Conservation (phyloP, 495 filamentous ascomycete genomes). For the Podospora pseudopauciseta region DNA sequence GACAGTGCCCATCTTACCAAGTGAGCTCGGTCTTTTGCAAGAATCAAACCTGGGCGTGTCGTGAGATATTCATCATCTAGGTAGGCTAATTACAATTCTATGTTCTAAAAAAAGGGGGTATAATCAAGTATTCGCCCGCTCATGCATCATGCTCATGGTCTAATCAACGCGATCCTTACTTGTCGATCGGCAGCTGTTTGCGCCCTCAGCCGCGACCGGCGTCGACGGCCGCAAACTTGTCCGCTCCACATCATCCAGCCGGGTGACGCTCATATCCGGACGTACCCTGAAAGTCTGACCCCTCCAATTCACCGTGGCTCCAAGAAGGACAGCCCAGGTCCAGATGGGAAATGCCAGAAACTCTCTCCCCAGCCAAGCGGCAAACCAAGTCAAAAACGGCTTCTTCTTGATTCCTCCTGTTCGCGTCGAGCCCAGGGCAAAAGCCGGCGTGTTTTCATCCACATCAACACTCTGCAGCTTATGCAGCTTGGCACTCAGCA, state of each 20-base stretch:
- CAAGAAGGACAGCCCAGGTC: slow-evolving; percentile 79
- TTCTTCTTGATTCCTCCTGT: slow-evolving; percentile 43
- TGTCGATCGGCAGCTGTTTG: slow-evolving; percentile 17
- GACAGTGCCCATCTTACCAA: too few species aligned
- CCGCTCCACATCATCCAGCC: slow-evolving; percentile 29
- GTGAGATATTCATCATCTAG: slow-evolving; percentile 3
- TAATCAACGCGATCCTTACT: slow-evolving; percentile 35
- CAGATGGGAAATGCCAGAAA: slow-evolving; percentile 80
- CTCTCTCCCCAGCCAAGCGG: slow-evolving; percentile 85
- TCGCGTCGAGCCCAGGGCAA: slow-evolving; percentile 53
- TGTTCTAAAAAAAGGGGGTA: slow-evolving; percentile 13
- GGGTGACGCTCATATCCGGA: slow-evolving; percentile 73
- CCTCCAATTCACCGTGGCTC: slow-evolving; percentile 80
- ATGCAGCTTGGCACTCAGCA: slow-evolving; percentile 70
- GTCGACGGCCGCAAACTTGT: neutral
- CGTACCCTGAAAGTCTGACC: slow-evolving; percentile 78
- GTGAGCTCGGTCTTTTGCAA: neutral
- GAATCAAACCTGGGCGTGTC: neutral
- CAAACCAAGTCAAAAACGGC: slow-evolving; percentile 65
- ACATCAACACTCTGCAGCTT: slow-evolving; percentile 63
- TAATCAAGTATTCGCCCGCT: slow-evolving; percentile 1
- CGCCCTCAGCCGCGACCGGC: neutral
- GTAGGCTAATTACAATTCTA: neutral
- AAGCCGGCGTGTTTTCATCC: slow-evolving; percentile 68
- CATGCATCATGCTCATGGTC: neutral